Conservation (phyloP, 2,329 filamentous ascomycete genomes). For the Diaporthe citri region DNA sequence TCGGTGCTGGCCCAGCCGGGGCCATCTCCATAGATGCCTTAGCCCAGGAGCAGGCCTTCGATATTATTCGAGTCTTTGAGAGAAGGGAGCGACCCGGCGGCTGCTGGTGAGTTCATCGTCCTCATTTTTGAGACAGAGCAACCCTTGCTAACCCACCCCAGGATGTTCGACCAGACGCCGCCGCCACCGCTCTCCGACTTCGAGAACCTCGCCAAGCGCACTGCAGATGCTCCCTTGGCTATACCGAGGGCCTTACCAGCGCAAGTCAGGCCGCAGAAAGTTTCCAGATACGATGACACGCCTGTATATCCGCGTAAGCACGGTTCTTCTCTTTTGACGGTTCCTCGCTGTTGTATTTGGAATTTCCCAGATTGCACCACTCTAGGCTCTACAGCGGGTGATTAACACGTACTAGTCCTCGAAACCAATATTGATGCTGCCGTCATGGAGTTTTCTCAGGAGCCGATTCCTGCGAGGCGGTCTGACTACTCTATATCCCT, state of each 20-base stretch:
- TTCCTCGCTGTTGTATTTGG: too few species aligned
- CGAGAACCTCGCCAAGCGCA: slow-evolving; percentile 59
- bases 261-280: slow-evolving; percentile 36
- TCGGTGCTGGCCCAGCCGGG: slow-evolving; percentile 69
- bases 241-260: slow-evolving; percentile 63
- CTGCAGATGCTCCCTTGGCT: slow-evolving; percentile 60
- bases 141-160: neutral
- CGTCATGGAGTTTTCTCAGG: slow-evolving; percentile 71
- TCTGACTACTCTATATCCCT: slow-evolving; percentile 56
- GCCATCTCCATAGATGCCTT: slow-evolving; percentile 69
- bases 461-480: slow-evolving; percentile 59
- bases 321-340: too few species aligned
- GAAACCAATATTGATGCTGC: slow-evolving; percentile 72
- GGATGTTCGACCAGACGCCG: slow-evolving; percentile 47
- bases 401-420: slow-evolving; percentile 50
- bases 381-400: too few species aligned
- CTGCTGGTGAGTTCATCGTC: slow-evolving; percentile 59
- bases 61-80: slow-evolving; percentile 69
- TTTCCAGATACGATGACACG: slow-evolving; percentile 1
- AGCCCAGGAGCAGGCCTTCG: slow-evolving; percentile 66
- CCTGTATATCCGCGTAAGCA: slow-evolving; percentile 54
- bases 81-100: slow-evolving; percentile 66
- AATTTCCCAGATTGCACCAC: neutral
- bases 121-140: slow-evolving; percentile 21
- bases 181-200: slow-evolving; percentile 59